Percentiles rank a stretch among this genome's conserved stretches.
These are phyloP conservation scores for Leptographium wingfieldii DNA, from an alignment of 2,329 filamentous ascomycete species.

Conservation along the genomic window DNA sequence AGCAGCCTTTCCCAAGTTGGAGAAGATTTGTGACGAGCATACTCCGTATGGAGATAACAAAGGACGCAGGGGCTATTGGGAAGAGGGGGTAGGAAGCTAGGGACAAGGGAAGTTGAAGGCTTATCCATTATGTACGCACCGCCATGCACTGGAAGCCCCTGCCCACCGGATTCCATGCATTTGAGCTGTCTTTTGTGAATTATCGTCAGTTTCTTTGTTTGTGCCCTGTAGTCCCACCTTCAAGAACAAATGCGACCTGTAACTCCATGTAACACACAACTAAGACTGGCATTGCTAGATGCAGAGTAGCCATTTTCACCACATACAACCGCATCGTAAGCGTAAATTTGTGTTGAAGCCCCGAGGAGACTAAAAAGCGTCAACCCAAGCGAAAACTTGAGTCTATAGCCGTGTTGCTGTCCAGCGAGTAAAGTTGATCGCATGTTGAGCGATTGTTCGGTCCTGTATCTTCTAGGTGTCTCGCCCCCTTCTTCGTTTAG, in stretches of 20 bases:
- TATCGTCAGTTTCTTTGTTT: neutral
- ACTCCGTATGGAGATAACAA: neutral
- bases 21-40: neutral
- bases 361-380: neutral
- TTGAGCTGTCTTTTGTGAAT: neutral
- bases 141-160: slow-evolving; percentile 3
- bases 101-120: neutral
- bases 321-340: slow-evolving; percentile 1
- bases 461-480: neutral
- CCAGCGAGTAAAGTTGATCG: neutral
- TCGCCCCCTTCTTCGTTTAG: neutral
- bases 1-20: neutral
- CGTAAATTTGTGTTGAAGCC: neutral
- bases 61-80: neutral
- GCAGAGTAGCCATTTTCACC: neutral
- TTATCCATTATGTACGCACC: neutral
- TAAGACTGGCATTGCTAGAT: neutral
- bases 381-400: neutral
- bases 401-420: neutral
- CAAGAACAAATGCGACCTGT: neutral
- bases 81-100: neutral
- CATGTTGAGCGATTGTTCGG: neutral
- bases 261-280: neutral
- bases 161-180: slow-evolving; percentile 2
- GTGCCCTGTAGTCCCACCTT: neutral